These are phyloP conservation scores for Nidularia sp. DNA, from an alignment of 768 basidiomycete species.

Conservation along the genomic window DNA sequence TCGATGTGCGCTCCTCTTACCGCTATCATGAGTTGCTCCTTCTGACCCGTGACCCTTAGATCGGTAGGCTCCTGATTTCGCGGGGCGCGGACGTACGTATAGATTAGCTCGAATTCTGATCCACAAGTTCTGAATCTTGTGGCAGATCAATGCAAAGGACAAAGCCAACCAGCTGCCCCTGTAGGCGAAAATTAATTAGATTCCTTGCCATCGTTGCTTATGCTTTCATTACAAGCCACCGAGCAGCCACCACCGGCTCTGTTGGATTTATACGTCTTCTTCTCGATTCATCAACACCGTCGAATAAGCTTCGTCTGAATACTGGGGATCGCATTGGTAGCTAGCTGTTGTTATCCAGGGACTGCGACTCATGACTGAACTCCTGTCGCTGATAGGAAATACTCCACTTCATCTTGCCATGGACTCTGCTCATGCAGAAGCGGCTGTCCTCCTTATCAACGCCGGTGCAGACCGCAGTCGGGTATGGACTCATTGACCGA, in stretches of 20 bases:
- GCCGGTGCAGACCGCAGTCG: slow-evolving; percentile 91
- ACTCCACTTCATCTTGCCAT: slow-evolving; percentile 96
- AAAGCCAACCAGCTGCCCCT: slow-evolving; percentile 90
- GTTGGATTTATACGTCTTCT: slow-evolving; percentile 84
- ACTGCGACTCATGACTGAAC: no score
- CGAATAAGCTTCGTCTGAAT: slow-evolving; percentile 79
- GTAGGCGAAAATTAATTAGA: slow-evolving; percentile 37
- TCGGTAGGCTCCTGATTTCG: slow-evolving; percentile 80
- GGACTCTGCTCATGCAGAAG: slow-evolving; percentile 93
- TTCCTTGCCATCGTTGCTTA: slow-evolving; percentile 13
- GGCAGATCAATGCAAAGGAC: slow-evolving; percentile 91
- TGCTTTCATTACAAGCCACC: slow-evolving; percentile 55
- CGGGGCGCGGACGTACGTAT: slow-evolving; percentile 86
- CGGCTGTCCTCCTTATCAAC: slow-evolving; percentile 87
- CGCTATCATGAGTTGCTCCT: slow-evolving; percentile 13
- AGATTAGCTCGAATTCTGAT: not conserved
- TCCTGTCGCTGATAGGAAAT: slow-evolving; percentile 54
- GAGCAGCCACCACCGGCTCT: slow-evolving; percentile 94
- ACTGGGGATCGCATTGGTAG: slow-evolving; percentile 77
- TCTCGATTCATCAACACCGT: slow-evolving; percentile 75
- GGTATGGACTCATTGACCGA: slow-evolving; percentile 42
- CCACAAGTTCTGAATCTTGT: slow-evolving; percentile 14
- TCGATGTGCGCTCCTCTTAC: slow-evolving; percentile 55
- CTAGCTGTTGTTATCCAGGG: no score
- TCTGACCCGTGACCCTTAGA: slow-evolving; percentile 46